Evolutionary conservation across 169 alveolate genomes (phyloP).

Genomic region (Neospora caninum): DNA sequence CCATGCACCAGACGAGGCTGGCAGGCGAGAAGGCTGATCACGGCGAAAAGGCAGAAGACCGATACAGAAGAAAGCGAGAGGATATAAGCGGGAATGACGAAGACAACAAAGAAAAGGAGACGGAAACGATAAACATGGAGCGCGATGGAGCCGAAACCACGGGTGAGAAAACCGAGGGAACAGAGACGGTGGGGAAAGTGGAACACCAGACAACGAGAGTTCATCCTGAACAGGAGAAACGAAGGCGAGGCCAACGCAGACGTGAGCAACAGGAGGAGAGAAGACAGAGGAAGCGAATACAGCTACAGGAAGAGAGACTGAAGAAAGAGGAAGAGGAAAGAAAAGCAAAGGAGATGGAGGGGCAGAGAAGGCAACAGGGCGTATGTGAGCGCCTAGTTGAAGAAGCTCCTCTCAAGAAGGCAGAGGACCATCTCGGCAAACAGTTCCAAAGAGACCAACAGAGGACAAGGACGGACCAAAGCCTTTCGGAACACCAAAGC

Average conservation of each 20-base stretch:
- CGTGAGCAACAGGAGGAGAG: neutral
- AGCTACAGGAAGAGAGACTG: neutral
- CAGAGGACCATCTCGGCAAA: neutral
- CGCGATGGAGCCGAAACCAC: too few relatives aligned
- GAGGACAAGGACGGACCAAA: neutral
- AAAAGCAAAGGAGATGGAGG: neutral
- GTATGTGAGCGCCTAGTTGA: neutral
- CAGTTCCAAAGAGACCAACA: neutral
- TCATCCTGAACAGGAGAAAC: neutral
- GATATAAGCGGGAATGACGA: too few relatives aligned
- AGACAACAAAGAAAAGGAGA: too few relatives aligned
- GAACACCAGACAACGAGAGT: too few relatives aligned
- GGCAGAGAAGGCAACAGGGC: neutral
- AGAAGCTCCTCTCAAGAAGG: neutral
- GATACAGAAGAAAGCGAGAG: too few relatives aligned
- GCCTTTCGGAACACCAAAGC: neutral
- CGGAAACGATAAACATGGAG: too few relatives aligned
- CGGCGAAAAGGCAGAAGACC: too few relatives aligned
- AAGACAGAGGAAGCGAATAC: neutral
- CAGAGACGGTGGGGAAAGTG: too few relatives aligned
- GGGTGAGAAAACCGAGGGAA: too few relatives aligned
- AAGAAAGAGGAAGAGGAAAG: neutral
- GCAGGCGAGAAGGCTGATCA: too few relatives aligned
- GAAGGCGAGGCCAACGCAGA: neutral
- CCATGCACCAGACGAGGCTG: too few relatives aligned